Base-by-base conservation (phyloP, 805 yeast species). In the Suhomyces faveliae region DNA sequence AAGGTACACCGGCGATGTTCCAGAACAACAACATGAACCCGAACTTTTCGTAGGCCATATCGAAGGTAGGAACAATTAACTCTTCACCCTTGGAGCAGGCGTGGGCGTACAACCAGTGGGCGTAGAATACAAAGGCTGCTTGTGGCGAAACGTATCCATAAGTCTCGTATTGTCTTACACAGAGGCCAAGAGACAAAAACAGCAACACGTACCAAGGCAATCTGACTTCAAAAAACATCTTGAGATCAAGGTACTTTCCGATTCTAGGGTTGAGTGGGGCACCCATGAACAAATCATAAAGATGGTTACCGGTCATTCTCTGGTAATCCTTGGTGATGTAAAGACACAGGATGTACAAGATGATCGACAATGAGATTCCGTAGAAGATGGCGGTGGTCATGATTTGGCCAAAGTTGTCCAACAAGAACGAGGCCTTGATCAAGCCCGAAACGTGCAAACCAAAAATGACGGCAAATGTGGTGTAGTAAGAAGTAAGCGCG, bases 1-100 rank as follows among this genome's bases (percentile, higher is more conserved):
- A 94, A 42, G 99, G 99, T 37, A 94, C 99, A 60, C 99, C 99
- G 25, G 97, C 97, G 66, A 94, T 89, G 74, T 94, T 94, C 99
- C 99, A 94, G 78, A 94, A 94, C 59, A 91, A 83, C 56, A 94
- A 80, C 98, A 94, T 91, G 77, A 94, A 94, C n/a, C 99, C 99
- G 61, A 94, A 94, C 72, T 94, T 94, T 69, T 94, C 99, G 69
- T 94, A 94, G 25, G 96, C 97, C 97, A 94, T 92, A 68, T 94
- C 99, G 98, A 99, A 94, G 15, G 96, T 87, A 58, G 98, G 96
- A 53, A 91, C 96, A 65, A 94, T 94, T 59, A 92, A 76, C 67
- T 94, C 98, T 71, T 94, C 99, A 58, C 98, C 99, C 71, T 94
- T 94, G 48, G 96, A 85, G 70, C 98, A 92, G 2, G 97, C 97